Evolutionary conservation across 345 rosid species (phyloP), one percentile per base, ranked within the genome.

Genomic region (Eutrema yunnanense): DNA sequence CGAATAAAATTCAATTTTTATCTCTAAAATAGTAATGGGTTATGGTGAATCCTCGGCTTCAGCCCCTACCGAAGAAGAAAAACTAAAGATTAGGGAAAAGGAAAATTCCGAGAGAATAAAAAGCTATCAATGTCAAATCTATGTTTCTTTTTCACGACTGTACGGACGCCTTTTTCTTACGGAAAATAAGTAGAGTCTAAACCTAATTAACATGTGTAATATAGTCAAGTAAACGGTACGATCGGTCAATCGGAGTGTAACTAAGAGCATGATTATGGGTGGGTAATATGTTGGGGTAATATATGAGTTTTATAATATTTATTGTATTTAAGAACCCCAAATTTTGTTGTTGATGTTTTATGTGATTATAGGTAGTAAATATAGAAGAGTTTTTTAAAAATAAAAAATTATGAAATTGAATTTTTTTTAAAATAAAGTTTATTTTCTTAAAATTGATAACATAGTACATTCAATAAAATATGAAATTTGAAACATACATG

Each of bases 61-160:
- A 71, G 64, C 69, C 79, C 74, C 60, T 55, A 62, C 71, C 29
- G 2, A 69, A 62, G 65, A 52, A 33, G 56, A 59, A 60, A 47
- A 74, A 48, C 4, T 29, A 57, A 67, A 42, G 46, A 19, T 38
- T 13, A 50, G 6, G 6, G 41, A 22, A 36, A 71, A 50, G 6
- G 26, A 60, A 62, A 70, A 70, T 76, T 76, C 61, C 2, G 0
- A 46, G 75, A 76, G 79, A 70, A 70, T 63, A 76, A 46, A 57
- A 38, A 69, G 40, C 60, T 63, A 69, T 69, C 67, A 33, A 4
- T 70, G 75, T 76, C 79, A 71, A 76, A 76, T 57, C 56, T 64
- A 26, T 22, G 41, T 8, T 62, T 44, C 69, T 46, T 68, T 74
- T 68, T 68, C 27, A 29, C 10, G 53, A 55, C 8, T 56, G 71